Conservation (phyloP, 139 green algal genomes). For the Chlamydomonas sp. region DNA sequence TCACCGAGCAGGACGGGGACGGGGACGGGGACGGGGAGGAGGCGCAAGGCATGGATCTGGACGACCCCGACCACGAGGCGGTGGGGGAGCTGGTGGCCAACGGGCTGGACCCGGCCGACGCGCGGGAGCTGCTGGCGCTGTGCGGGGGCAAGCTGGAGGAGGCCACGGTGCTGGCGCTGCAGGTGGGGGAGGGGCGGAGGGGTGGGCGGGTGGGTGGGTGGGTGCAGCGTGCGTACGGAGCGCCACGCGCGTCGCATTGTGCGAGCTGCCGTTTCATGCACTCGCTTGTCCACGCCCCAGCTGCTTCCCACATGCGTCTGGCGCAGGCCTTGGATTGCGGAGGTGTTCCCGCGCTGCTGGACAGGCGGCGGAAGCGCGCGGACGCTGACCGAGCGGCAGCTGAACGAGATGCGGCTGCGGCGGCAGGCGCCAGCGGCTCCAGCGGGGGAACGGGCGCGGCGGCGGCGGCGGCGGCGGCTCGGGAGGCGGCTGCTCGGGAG, state of each 20-base stretch:
- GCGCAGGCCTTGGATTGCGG: conserved; percentile 17
- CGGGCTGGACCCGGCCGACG: conserved; percentile 11
- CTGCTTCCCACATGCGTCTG: too few species aligned
- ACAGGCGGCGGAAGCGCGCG: background rate
- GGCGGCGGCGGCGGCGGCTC: background rate
- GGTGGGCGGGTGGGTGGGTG: background rate
- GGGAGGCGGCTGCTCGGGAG: background rate
- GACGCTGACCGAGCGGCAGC: background rate
- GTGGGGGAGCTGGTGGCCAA: conserved; percentile 16
- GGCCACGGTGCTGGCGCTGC: background rate
- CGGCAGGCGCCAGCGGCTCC: background rate
- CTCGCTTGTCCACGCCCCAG: too few species aligned
- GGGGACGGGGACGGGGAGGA: too few species aligned
- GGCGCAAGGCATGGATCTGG: too few species aligned
- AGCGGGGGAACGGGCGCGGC: background rate
- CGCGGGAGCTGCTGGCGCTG: background rate
- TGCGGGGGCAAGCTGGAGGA: conserved; percentile 8
- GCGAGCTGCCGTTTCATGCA: too few species aligned
- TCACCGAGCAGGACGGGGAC: too few species aligned
- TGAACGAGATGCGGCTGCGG: background rate
- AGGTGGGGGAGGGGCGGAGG: background rate
- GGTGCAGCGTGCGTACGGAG: background rate
- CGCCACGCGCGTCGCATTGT: too few species aligned
- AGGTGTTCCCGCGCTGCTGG: conserved; percentile 14
- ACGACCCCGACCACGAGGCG: too few species aligned